A percentile compares a stretch with the other conserved stretches of the same genome.
These are phyloP conservation scores for Wickerhamomyces strasburgensis DNA, from an alignment of 805 yeast species.

Conservation along the genomic window DNA sequence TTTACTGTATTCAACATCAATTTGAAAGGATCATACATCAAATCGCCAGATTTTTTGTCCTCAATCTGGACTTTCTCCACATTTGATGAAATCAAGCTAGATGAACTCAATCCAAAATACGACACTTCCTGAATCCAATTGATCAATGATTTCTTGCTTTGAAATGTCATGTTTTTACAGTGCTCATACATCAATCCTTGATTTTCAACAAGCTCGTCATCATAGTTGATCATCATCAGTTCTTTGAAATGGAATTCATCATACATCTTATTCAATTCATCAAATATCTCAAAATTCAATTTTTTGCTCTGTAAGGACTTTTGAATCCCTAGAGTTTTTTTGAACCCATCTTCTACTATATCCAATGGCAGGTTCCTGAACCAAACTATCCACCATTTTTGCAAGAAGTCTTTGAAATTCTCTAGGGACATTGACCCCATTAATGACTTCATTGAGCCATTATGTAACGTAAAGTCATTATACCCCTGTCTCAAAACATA, in stretches of 20 bases:
- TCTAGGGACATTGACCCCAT: conserved; percentile 15
- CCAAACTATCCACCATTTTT: conserved; percentile 37
- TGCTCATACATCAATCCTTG: conserved; percentile 23
- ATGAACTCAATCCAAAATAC: conserved; percentile 11
- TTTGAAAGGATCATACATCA: conserved; percentile 25
- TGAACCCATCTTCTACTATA: conserved; percentile 30
- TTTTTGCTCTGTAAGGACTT: background rate
- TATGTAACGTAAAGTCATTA: conserved; percentile 22
- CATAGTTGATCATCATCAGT: conserved; percentile 15
- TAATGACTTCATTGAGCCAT: conserved; percentile 18
- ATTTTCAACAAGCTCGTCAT: conserved; percentile 5
- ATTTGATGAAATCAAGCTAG: conserved; percentile 13
- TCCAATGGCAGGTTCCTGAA: conserved; percentile 24
- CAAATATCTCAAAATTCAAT: conserved; percentile 9
- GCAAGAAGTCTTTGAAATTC: conserved; percentile 16
- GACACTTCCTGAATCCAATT: conserved; percentile 18
- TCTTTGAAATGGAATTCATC: conserved; percentile 14
- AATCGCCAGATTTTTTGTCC: conserved; percentile 6
- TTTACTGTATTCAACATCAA: conserved; percentile 19
- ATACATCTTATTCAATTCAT: conserved; percentile 19
- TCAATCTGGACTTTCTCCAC: conserved; percentile 24
- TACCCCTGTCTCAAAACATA: conserved; percentile 24
- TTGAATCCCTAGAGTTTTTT: conserved; percentile 15
- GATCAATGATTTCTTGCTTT: conserved; percentile 13
- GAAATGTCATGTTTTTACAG: conserved; percentile 2